Conservation (phyloP, 2,329 filamentous ascomycete genomes). For the Aspergillus ruber region DNA sequence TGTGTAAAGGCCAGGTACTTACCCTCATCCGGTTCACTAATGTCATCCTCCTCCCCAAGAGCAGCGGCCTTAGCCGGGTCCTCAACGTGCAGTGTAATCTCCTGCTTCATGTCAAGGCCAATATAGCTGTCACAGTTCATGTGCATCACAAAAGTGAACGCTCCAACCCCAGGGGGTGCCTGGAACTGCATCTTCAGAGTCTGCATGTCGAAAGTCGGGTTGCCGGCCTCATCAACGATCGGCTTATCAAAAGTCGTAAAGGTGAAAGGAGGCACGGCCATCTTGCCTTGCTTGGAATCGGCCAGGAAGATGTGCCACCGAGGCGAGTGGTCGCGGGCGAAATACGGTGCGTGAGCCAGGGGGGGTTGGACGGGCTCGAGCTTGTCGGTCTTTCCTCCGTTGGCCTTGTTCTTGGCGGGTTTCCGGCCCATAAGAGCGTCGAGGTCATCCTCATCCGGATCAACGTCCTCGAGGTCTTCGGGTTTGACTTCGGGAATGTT, state of each 20-base stretch:
- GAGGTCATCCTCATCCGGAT: constrained; percentile 86
- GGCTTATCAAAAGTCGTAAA: constrained; percentile 89
- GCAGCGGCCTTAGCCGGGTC: constrained; percentile 78
- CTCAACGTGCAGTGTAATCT: constrained; percentile 82
- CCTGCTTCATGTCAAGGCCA: constrained; percentile 86
- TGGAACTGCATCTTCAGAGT: constrained; percentile 97
- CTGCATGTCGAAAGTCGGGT: constrained; percentile 89
- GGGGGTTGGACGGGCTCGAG: constrained; percentile 66
- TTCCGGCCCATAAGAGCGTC: constrained; percentile 75
- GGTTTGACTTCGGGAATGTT: constrained; percentile 69
- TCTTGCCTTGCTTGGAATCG: constrained; percentile 89
- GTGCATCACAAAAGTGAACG: constrained; percentile 93
- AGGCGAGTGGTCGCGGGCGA: constrained; percentile 80
- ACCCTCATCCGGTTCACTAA: constrained; percentile 98
- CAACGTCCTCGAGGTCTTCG: constrained; percentile 78
- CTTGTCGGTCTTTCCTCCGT: constrained; percentile 54
- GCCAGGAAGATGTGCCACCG: constrained; percentile 93
- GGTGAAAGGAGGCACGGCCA: constrained; percentile 94
- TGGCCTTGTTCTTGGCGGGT: constrained; percentile 55
- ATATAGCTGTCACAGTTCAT: constrained; percentile 92
- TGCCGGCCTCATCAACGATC: constrained; percentile 70
- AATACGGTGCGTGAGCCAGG: constrained; percentile 84
- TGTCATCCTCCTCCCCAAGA: constrained; percentile 83
- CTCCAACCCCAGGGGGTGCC: constrained; percentile 82
- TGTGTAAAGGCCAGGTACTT: constrained; percentile 34